Evolutionary conservation across 208 protist species (phyloP).

Genomic region (Trypanosoma boissoni): DNA sequence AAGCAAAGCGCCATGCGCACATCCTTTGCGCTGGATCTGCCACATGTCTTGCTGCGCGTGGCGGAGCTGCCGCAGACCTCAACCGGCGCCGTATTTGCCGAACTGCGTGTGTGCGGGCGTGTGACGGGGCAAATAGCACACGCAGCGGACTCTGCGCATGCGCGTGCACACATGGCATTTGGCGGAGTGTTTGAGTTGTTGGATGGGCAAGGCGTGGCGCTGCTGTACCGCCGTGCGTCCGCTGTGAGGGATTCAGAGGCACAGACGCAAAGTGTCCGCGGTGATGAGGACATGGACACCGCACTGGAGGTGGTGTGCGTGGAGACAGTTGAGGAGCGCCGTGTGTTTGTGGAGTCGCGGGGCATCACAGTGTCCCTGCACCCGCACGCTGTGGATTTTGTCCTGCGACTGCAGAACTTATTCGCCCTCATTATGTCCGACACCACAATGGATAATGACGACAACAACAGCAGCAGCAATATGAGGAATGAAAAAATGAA

Average conservation of each 20-base stretch:
- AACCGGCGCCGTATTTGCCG: background rate
- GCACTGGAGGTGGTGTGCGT: conserved; percentile 12
- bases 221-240: conserved; percentile 4
- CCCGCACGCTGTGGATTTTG: conserved; percentile 24
- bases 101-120: conserved; percentile 8
- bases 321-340: conserved; percentile 8
- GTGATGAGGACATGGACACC: background rate
- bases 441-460: background rate
- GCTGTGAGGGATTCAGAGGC: background rate
- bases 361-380: conserved; percentile 18
- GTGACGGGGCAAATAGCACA: conserved; percentile 7
- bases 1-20: background rate
- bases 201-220: conserved; percentile 13
- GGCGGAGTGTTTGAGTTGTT: conserved; percentile 24
- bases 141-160: background rate
- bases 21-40: conserved; percentile 3
- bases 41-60: conserved; percentile 8
- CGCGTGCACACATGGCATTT: conserved; percentile 1
- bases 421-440: too few species aligned
- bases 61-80: conserved; percentile 11
- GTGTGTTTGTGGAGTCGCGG: conserved; percentile 6
- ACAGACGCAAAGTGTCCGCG: background rate
- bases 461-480: background rate
- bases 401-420: conserved; percentile 25
- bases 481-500: background rate